Conservation (phyloP, 352 stramenopile genomes). For the Globisporangium acanthophoron region DNA sequence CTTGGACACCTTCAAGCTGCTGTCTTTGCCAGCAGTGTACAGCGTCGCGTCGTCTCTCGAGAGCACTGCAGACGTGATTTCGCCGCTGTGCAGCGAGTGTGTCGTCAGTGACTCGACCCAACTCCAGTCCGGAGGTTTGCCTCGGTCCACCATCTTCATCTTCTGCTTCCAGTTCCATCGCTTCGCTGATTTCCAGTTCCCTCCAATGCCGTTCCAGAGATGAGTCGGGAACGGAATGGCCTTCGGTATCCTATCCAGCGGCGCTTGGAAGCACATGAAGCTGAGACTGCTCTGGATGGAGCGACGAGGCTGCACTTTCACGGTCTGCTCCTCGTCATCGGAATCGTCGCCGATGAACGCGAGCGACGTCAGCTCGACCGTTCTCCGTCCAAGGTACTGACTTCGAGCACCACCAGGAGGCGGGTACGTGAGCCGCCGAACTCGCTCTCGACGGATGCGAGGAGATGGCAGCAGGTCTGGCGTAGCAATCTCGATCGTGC, state of each 20-base stretch:
- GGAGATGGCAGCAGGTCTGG: constrained; percentile 38
- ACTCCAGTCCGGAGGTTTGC: constrained; percentile 24
- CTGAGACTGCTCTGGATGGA: constrained; percentile 18
- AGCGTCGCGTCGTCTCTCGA: constrained; percentile 40
- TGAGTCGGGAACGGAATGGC: constrained; percentile 28
- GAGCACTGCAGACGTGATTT: constrained; percentile 60
- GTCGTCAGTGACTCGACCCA: constrained; percentile 40
- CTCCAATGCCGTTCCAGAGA: constrained; percentile 26
- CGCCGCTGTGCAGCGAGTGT: constrained; percentile 40
- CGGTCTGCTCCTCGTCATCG: constrained; percentile 22
- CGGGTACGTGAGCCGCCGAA: constrained; percentile 18
- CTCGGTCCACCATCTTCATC: constrained; percentile 25
- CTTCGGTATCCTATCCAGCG: constrained; percentile 28
- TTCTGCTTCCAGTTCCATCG: constrained; percentile 52
- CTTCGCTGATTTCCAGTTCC: constrained; percentile 36
- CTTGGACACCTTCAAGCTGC: constrained; percentile 46
- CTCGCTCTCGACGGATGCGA: constrained; percentile 14
- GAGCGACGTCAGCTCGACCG: constrained; percentile 23
- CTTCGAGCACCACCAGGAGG: constrained; percentile 2
- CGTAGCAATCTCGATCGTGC: constrained; percentile 44
- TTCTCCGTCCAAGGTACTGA: constrained; percentile 14
- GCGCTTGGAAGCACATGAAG: constrained; percentile 40
- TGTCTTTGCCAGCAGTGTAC: constrained; percentile 73
- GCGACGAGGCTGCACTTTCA: constrained; percentile 5
- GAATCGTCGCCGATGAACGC: constrained; percentile 23